Evolutionary conservation across 257 asterid species (phyloP), one percentile per base, ranked within the genome.

Genomic region (Solanum habrochaites): DNA sequence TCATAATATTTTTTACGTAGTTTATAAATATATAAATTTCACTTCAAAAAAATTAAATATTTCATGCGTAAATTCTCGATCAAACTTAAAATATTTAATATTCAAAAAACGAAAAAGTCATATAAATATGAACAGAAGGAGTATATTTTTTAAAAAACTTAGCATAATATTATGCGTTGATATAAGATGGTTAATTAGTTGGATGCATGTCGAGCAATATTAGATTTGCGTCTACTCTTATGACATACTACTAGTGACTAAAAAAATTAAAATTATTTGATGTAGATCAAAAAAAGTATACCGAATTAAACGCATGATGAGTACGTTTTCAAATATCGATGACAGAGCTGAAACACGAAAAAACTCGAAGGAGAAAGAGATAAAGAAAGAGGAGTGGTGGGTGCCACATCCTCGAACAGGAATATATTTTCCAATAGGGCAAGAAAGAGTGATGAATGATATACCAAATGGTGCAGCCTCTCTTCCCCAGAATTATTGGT

Each of bases 361-460:
- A 52, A 86, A 31, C 43, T n/a, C 40, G 49, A 18, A 60, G 49
- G 80, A 75, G 15, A 70, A 18, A 27, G 84, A 23, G 60, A 75
- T 47, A 75, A 29, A 21, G 74, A 35, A 75, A 3, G 52, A 32
- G 64, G 83, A 42, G 25, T 20, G 27, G 72, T 92, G 94, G 95
- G 58, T 88, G 43, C 94, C 95, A 21, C 93, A 93, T 88, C 90
- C 89, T 35, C 91, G 92, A 8, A 85, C 92, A 7, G 94, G 95
- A 23, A 93, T 92, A 86, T 93, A 93, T 82, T 91, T 88, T 42
- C 95, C 95, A 5, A 52, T 52, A 85, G 95, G 95, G 0, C 94
- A 91, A 3, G 93, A 93, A 35, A 5, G 85, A 58, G 91, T 92
- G 15, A 87, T 93, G 94, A 90, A 91, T 12, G 93, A 88, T 43